Evolutionary conservation across 2,329 filamentous ascomycete genomes (phyloP).

Genomic region (Colletotrichum graminicola): DNA sequence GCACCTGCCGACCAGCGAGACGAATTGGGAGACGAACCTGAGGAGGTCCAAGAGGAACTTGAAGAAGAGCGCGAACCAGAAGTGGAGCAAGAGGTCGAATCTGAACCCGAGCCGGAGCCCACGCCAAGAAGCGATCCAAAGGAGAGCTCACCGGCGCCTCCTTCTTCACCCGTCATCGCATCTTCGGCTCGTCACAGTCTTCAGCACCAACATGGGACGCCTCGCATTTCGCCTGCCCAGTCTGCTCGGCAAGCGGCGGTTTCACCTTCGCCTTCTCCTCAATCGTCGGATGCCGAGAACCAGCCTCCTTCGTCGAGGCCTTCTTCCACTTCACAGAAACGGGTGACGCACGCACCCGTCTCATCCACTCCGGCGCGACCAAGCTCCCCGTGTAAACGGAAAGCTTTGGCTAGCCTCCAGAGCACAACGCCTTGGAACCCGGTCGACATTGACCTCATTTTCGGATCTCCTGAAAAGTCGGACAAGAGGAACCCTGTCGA

Average conservation of each 20-base stretch:
- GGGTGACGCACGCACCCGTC: slow-evolving; percentile 60
- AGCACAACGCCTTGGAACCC: slow-evolving; percentile 76
- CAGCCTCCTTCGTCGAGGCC: slow-evolving; percentile 77
- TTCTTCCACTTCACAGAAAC: slow-evolving; percentile 61
- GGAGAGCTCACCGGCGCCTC: slow-evolving; percentile 48
- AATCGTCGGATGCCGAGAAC: slow-evolving; percentile 86
- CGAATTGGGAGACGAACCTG: slow-evolving; percentile 9
- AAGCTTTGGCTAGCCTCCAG: slow-evolving; percentile 67
- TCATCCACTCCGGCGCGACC: slow-evolving; percentile 54
- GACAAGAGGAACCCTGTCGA: slow-evolving; percentile 67
- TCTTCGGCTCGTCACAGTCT: slow-evolving; percentile 47
- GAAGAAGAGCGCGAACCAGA: slow-evolving; percentile 9
- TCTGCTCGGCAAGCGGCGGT: slow-evolving; percentile 66
- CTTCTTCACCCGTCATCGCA: slow-evolving; percentile 42
- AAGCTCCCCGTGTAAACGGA: slow-evolving; percentile 73
- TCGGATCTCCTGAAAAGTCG: slow-evolving; percentile 61
- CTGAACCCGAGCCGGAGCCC: slow-evolving; percentile 24
- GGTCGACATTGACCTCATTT: slow-evolving; percentile 80
- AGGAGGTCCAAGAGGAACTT: slow-evolving; percentile 2
- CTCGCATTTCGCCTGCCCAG: slow-evolving; percentile 56
- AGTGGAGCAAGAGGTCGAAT: slow-evolving; percentile 18
- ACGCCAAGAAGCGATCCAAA: slow-evolving; percentile 42
- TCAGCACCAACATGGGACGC: slow-evolving; percentile 58
- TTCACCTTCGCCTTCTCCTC: slow-evolving; percentile 76
- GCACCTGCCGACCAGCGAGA: slow-evolving; percentile 19